phyloP scores from a whole-genome alignment of 495 filamentous ascomycete genomes.

The Annulohypoxylon maeteangense region DNA sequence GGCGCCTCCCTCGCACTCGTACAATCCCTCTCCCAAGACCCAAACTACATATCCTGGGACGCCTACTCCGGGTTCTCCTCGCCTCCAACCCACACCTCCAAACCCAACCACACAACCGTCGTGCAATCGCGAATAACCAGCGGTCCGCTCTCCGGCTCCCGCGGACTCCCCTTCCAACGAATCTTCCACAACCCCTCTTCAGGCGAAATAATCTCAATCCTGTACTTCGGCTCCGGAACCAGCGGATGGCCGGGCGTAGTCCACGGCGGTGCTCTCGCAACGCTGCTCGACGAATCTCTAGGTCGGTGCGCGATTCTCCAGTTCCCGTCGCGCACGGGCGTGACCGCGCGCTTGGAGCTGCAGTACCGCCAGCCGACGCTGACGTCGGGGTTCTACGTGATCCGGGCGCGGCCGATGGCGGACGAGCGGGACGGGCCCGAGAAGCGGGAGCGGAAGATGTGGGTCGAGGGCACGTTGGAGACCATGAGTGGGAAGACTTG shows the following conservation, averaged over 20 bases:
- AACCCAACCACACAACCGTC: neutral
- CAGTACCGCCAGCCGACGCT: constrained; percentile 69
- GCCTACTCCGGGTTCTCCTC: constrained; percentile 64
- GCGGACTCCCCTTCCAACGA: constrained; percentile 63
- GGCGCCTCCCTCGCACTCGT: constrained; percentile 64
- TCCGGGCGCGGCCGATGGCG: constrained; percentile 60
- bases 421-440: constrained; percentile 50
- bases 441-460: constrained; percentile 71
- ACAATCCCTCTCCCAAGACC: constrained; percentile 60
- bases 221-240: constrained; percentile 71
- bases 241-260: constrained; percentile 80
- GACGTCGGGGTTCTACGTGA: constrained; percentile 70
- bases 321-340: constrained; percentile 58
- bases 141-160: constrained; percentile 54
- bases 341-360: constrained; percentile 74
- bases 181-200: constrained; percentile 55
- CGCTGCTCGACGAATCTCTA: constrained; percentile 74
- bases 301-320: constrained; percentile 62
- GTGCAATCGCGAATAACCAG: constrained; percentile 54
- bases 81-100: neutral
- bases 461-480: constrained; percentile 66
- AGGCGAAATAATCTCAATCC: constrained; percentile 59
- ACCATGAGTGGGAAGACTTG: constrained; percentile 62
- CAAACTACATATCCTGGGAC: constrained; percentile 63
- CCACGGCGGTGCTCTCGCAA: constrained; percentile 80